Base-by-base conservation (phyloP, 2,329 filamentous ascomycete species). In the Endothia cerciana region DNA sequence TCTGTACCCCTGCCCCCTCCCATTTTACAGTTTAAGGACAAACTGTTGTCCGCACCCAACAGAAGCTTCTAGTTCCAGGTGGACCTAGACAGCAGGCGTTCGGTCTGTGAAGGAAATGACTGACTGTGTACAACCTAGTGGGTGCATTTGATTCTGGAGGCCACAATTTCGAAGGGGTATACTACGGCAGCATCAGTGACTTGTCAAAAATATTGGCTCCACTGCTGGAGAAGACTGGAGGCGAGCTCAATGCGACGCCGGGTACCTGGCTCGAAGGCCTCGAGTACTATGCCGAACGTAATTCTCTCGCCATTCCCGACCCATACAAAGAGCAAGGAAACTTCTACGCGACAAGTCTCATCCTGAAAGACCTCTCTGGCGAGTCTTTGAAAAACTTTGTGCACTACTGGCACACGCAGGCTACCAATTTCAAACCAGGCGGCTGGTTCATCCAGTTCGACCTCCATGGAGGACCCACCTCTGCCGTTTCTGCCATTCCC, bases 391-490 rank as follows among this genome's bases (percentile, higher is more conserved):
- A 73, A 57, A 69, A 71, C 19, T 80, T 81, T 60, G 75, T 78
- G 38, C 71, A 74, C 68, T 79, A 80, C 70, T 80, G 78, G 79
- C 60, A 66, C 36, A 55, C 41, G 5, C 19, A 36, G 11, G 66
- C 66, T 33, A 49, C 65, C 40, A 3, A 25, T 2, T 79, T 77
- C 68, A 71, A 72, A 47, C 62, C 73, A 2, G 77, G 77, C 64
- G 74, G 76, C 65, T 81, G 79, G 79, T 80, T 79, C 64, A 75
- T 79, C 61, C 78, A 80, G 64, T 70, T 81, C 33, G 79, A 81
- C 68, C 62, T 81, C 33, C 78, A 81, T 63, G 79, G 79, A 62
- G 79, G 79, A 40, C 72, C 74, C 56, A 77, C 76, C 66, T 80
- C 78, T 55, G 77, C 75, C 30, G 73, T 81, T 5, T 70, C 73